phyloP scores from a whole-genome alignment of 1,284 basidiomycete species.

The Heterobasidion parviporum region DNA sequence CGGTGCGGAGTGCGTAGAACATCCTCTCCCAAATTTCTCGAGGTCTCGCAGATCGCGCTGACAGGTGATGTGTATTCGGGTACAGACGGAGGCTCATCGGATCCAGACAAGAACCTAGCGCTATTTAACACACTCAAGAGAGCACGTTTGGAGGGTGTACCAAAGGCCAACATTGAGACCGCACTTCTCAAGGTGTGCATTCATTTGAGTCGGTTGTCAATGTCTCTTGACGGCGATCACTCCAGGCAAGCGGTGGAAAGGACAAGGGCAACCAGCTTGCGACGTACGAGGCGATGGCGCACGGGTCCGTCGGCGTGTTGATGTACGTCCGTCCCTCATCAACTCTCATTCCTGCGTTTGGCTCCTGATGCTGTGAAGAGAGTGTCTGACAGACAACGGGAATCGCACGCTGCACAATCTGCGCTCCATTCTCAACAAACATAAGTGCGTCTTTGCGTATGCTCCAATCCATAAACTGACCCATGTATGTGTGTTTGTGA shows the following conservation, averaged over 20 bases:
- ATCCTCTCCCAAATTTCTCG: neutral
- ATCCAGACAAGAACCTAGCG: slow-evolving; percentile 56
- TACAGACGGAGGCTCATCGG: slow-evolving; percentile 55
- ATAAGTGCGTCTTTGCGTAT: slow-evolving; percentile 38
- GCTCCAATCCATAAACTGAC: neutral
- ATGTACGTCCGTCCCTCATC: slow-evolving; percentile 42
- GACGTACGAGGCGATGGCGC: slow-evolving; percentile 68
- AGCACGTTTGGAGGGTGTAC: slow-evolving; percentile 60
- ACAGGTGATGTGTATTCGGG: neutral
- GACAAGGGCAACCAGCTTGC: slow-evolving; percentile 42
- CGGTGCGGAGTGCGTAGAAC: slow-evolving; percentile 49
- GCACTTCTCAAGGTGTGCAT: slow-evolving; percentile 55
- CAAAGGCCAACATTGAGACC: slow-evolving; percentile 71
- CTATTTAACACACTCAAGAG: slow-evolving; percentile 55
- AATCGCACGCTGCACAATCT: slow-evolving; percentile 63
- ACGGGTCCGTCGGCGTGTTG: slow-evolving; percentile 63
- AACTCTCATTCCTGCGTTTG: neutral
- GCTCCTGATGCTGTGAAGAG: slow-evolving; percentile 36
- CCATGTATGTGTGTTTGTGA: neutral
- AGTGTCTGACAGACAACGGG: slow-evolving; percentile 70
- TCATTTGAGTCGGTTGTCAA: neutral
- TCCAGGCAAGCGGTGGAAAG: slow-evolving; percentile 42
- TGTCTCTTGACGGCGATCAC: slow-evolving; percentile 1
- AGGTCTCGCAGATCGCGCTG: neutral
- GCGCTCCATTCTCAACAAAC: slow-evolving; percentile 48